Evolutionary conservation across 345 rosid species (phyloP).

Genomic region (Pelargonium nanum): DNA sequence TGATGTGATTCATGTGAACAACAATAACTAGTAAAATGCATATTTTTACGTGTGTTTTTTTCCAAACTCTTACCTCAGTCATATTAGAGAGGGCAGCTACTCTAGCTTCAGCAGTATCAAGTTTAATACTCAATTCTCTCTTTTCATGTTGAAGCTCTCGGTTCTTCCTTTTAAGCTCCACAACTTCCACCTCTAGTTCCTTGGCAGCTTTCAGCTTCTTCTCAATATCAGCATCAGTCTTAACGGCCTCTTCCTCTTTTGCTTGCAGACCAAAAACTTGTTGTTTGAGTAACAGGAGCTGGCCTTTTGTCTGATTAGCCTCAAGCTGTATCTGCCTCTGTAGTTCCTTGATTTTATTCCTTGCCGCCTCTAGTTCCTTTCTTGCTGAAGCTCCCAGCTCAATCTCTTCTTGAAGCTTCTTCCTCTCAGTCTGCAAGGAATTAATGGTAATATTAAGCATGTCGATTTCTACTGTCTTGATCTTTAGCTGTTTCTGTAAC

Average conservation of each 20-base stretch:
- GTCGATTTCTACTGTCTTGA: slow-evolving; percentile 14
- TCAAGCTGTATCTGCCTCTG: slow-evolving; percentile 11
- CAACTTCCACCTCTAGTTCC: slow-evolving; percentile 10
- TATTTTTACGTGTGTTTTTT: background rate
- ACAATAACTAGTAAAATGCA: too few relatives aligned
- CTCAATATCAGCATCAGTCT: background rate
- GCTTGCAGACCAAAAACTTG: slow-evolving; percentile 12
- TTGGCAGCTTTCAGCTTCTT: slow-evolving; percentile 12
- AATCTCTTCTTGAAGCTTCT: slow-evolving; percentile 13
- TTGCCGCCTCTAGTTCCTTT: slow-evolving; percentile 17
- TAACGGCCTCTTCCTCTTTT: background rate
- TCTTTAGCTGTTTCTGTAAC: slow-evolving; percentile 12
- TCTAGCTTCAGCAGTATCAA: slow-evolving; percentile 17
- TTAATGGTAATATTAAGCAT: slow-evolving; percentile 10
- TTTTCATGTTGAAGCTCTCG: slow-evolving; percentile 28
- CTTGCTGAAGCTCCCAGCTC: slow-evolving; percentile 8
- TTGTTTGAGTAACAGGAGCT: slow-evolving; percentile 17
- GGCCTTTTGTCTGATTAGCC: slow-evolving; percentile 8
- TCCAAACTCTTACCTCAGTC: slow-evolving; percentile 15
- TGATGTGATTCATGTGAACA: too few relatives aligned
- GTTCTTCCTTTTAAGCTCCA: slow-evolving; percentile 20
- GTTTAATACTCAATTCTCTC: slow-evolving; percentile 21
- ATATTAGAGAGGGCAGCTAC: slow-evolving; percentile 13
- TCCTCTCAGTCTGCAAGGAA: slow-evolving; percentile 15
- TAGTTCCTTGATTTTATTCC: slow-evolving; percentile 11